Evolutionary conservation across 139 green algal species (phyloP), one percentile per base, ranked within the genome.

Genomic region (Chlamydomonas asymmetrica): DNA sequence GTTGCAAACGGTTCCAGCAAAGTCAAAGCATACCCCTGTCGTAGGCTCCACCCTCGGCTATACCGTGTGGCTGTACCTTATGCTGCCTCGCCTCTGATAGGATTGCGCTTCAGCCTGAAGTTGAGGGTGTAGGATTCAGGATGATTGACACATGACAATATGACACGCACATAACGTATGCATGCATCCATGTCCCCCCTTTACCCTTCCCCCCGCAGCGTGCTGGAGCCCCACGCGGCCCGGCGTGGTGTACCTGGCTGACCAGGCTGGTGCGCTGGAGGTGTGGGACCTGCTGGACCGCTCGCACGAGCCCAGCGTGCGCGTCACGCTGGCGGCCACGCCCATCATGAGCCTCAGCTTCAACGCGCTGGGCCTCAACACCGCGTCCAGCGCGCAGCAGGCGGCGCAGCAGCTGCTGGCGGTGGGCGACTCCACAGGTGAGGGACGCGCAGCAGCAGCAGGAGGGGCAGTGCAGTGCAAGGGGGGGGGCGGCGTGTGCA

Each of bases 271-370:
- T 23, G 72, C 70, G 63, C 68, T 95, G 65, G 88, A 95, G 61
- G 81, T 92, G 6, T 95, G 92, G 92, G 91, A 96, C 72, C 75
- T 96, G 63, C 78, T 95, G 29, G 91, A 96, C 75, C 88, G 91
- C 66, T 90, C 73, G 16, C 88, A 97, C 76, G 86, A 94, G 82
- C 84, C 91, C 1, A 88, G 66, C 60, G 82, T 80, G 23, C 78
- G 74, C 3, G 80, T 82, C 18, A 84, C 73, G 2, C 77, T 92
- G 9, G 76, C 76, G 2, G 82, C 81, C 37, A 77, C 76, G 16
- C 74, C 84, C 56, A 70, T 97, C 74, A 90, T 85, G 72, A 81
- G 72, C 7, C 79, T 94, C 34, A 43, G 70, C 39, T 92, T 93
- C 71, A 92, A 74, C 78, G 66, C 75, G 34, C 68, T 86, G 75